A percentile compares a stretch with the other conserved stretches of the same genome.
Conservation (phyloP, 2,329 filamentous ascomycete genomes). For the Alternaria infectoria region DNA sequence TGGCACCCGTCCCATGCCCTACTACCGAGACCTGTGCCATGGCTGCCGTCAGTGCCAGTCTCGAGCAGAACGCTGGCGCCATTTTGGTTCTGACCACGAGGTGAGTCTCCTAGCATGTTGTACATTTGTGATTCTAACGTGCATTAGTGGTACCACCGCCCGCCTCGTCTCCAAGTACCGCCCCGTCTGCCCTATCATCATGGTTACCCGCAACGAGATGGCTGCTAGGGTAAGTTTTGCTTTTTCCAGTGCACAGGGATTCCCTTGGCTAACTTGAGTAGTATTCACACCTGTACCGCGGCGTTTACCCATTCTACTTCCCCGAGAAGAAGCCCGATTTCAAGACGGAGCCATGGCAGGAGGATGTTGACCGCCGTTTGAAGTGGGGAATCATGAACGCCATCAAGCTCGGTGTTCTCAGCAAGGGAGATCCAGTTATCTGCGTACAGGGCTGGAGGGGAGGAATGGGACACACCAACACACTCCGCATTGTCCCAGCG, state of each 20-base stretch:
- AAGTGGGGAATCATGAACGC: conserved; percentile 95
- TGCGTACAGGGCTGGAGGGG: conserved; percentile 92
- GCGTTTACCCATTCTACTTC: conserved; percentile 97
- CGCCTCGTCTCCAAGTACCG: conserved; percentile 98
- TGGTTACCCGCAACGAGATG: conserved; percentile 87
- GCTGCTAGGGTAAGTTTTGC: conserved; percentile 69
- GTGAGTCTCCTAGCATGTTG: conserved; percentile 50
- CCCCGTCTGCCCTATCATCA: conserved; percentile 98
- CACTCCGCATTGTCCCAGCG: conserved; percentile 62
- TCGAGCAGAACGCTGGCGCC: conserved; percentile 94
- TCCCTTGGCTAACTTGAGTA: conserved; percentile 34
- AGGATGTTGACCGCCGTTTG: conserved; percentile 96
- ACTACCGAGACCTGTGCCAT: conserved; percentile 95
- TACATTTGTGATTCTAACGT: conserved; percentile 22
- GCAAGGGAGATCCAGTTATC: conserved; percentile 75
- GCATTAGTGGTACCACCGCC: conserved; percentile 79
- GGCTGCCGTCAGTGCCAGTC: conserved; percentile 91
- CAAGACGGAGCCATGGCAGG: conserved; percentile 91
- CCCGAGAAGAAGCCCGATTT: conserved; percentile 94
- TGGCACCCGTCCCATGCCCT: conserved; percentile 81
- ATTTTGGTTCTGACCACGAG: conserved; percentile 96
- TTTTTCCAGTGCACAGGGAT: not conserved
- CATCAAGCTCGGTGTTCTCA: conserved; percentile 78
- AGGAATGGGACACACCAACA: conserved; percentile 92
- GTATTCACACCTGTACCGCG: conserved; percentile 94